Evolutionary conservation across 2,329 filamentous ascomycete genomes (phyloP), one percentile per base, ranked within the genome.

Genomic region (Pyricularia grisea): DNA sequence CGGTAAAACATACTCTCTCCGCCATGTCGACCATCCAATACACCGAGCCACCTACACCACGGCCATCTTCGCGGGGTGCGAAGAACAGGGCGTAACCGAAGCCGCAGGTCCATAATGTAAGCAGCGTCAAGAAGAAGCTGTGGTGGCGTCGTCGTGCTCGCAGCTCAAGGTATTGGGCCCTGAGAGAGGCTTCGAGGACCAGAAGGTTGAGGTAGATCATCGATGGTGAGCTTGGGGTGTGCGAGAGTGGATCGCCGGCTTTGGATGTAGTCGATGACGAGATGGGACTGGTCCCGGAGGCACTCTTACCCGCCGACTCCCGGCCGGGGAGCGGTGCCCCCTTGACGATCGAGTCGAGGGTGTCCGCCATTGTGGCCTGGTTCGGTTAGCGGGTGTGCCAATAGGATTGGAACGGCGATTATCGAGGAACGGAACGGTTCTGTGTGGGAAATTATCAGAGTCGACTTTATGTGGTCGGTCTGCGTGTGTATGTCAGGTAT

Each of bases 191-290:
- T 79, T 99, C 95, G 79, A 99, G 92, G 75, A 99, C 96, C 70
- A 99, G 87, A 28, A 99, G 90, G 80, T 99, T 99, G 75, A 99
- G 89, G 81, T 99, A 99, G 76, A 99, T 97, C 83, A 97, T 95
- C 68, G 93, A 92, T 65, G 94, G 94, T 20, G 92, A 93, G 76
- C 92, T 94, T n/a, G 94, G 94, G 20, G 94, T 88, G 71, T 90
- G 88, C 74, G 89, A 90, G 71, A 94, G 86, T 31, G 93, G 92
- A 77, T 96, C 93, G 76, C 81, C 81, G 31, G 82, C 79, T 74
- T 84, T 85, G 73, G 74, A 75, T 5, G 55, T 23, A 73, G 81
- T 73, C 72, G 81, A 74, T 72, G 82, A 78, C 75, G 77, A 73
- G 76, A 83, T 80, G 74, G 82, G 78, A 75, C 79, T 80, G 77